These are phyloP conservation scores for Westerdykella aurantiaca DNA, from an alignment of 2,329 filamentous ascomycete species.

Conservation along the genomic window DNA sequence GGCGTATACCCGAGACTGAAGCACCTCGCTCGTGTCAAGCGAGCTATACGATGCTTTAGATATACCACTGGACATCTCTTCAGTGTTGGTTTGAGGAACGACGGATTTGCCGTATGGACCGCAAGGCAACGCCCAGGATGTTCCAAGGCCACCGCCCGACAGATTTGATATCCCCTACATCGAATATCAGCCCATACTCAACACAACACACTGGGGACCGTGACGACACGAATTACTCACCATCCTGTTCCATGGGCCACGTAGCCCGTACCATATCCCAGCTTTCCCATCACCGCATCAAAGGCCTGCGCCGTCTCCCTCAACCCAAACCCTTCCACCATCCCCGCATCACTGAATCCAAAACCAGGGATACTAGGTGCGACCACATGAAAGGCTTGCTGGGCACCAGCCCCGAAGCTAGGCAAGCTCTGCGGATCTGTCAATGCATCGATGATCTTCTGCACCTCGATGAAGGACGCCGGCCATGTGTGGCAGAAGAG, in stretches of 20 bases:
- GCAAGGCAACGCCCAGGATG: slow-evolving; percentile 52
- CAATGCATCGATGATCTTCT: slow-evolving; percentile 51
- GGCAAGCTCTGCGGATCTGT: slow-evolving; percentile 47
- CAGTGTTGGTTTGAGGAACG: slow-evolving; percentile 47
- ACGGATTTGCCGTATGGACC: slow-evolving; percentile 56
- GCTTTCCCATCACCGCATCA: slow-evolving; percentile 53
- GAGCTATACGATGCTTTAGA: slow-evolving; percentile 53
- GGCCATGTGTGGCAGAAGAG: slow-evolving; percentile 62
- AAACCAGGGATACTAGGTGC: slow-evolving; percentile 61
- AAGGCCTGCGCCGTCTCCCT: slow-evolving; percentile 52
- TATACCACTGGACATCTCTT: slow-evolving; percentile 45
- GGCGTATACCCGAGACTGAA: slow-evolving; percentile 53
- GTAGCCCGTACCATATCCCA: slow-evolving; percentile 54
- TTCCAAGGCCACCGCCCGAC: slow-evolving; percentile 43
- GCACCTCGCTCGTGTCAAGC: slow-evolving; percentile 32
- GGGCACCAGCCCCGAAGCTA: slow-evolving; percentile 14
- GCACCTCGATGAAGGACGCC: slow-evolving; percentile 56
- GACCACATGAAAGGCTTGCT: slow-evolving; percentile 57
- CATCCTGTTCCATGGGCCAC: slow-evolving; percentile 52
- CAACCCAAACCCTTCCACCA: slow-evolving; percentile 47
- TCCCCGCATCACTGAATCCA: slow-evolving; percentile 61
- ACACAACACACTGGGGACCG: too few species aligned
- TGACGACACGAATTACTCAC: slow-evolving; percentile 20
- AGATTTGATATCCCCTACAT: slow-evolving; percentile 40
- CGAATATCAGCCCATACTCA: slow-evolving; percentile 2